Percentiles rank a stretch among this genome's conserved stretches.
phyloP scores from a whole-genome alignment of 805 yeast genomes.

The Metschnikowia cubensis region DNA sequence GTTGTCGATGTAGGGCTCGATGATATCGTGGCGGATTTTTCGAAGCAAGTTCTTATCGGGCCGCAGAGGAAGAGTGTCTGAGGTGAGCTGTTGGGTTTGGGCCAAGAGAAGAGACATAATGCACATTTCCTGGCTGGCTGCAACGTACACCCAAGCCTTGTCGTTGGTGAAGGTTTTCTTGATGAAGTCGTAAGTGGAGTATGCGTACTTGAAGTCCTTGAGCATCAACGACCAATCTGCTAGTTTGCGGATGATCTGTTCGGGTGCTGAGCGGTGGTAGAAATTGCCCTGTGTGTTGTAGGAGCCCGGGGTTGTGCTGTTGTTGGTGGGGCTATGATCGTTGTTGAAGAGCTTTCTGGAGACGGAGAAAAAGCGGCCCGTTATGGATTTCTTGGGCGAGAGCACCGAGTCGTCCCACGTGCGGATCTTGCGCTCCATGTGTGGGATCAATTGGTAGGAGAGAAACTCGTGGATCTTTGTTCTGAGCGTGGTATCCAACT shows the following conservation, averaged over 20 bases:
- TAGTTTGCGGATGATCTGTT: conserved; percentile 69
- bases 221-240: conserved; percentile 93
- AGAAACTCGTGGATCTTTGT: conserved; percentile 45
- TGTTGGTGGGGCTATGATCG: conserved; percentile 27
- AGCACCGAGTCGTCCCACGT: conserved; percentile 83
- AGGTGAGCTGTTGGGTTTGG: conserved; percentile 32
- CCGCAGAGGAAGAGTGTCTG: conserved; percentile 18
- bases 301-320: conserved; percentile 26
- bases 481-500: conserved; percentile 39
- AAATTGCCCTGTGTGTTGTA: conserved; percentile 53
- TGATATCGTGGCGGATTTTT: conserved; percentile 50
- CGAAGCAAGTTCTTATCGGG: conserved; percentile 40
- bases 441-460: conserved; percentile 59
- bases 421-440: conserved; percentile 77
- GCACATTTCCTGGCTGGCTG: conserved; percentile 86
- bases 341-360: conserved; percentile 53
- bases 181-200: conserved; percentile 75
- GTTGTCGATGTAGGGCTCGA: conserved; percentile 64
- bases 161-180: conserved; percentile 74
- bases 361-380: conserved; percentile 68
- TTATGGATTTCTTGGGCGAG: conserved; percentile 69
- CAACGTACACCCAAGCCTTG: conserved; percentile 76
- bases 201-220: conserved; percentile 83
- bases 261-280: conserved; percentile 61
- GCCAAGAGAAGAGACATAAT: conserved; percentile 68